Conservation (phyloP, 768 basidiomycete species). For the Pleurotus djamor region DNA sequence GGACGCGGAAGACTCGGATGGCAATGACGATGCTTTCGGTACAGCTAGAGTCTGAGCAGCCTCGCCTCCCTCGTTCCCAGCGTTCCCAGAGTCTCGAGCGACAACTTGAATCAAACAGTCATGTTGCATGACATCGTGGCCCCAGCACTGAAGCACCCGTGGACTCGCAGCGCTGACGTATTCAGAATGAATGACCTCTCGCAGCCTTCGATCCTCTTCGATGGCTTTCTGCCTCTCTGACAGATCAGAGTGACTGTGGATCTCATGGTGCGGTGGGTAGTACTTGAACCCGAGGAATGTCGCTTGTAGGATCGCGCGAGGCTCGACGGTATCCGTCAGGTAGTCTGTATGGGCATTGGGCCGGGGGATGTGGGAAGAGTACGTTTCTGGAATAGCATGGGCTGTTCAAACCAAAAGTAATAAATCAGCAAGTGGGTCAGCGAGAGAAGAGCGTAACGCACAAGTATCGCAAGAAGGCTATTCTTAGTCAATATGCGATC, state of each 20-base stretch:
- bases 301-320: slow-evolving; percentile 47
- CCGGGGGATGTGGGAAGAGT: slow-evolving; percentile 46
- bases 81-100: slow-evolving; percentile 12
- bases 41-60: neutral
- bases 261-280: slow-evolving; percentile 6
- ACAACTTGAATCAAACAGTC: neutral
- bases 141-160: slow-evolving; percentile 34
- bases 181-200: slow-evolving; percentile 36
- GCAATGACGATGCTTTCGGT: neutral
- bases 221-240: slow-evolving; percentile 16
- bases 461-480: slow-evolving; percentile 31
- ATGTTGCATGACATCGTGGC: slow-evolving; percentile 26
- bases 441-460: slow-evolving; percentile 11
- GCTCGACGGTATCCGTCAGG: slow-evolving; percentile 51
- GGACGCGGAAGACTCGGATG: neutral
- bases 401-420: slow-evolving; percentile 23
- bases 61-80: slow-evolving; percentile 9
- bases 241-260: neutral
- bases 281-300: slow-evolving; percentile 48
- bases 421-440: slow-evolving; percentile 11
- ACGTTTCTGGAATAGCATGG: slow-evolving; percentile 44
- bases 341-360: slow-evolving; percentile 49
- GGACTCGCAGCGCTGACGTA: slow-evolving; percentile 40
- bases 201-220: slow-evolving; percentile 24
- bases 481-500: neutral